Evolutionary conservation across 306 rosid genomes (phyloP).

Genomic region (Quercus suber): DNA sequence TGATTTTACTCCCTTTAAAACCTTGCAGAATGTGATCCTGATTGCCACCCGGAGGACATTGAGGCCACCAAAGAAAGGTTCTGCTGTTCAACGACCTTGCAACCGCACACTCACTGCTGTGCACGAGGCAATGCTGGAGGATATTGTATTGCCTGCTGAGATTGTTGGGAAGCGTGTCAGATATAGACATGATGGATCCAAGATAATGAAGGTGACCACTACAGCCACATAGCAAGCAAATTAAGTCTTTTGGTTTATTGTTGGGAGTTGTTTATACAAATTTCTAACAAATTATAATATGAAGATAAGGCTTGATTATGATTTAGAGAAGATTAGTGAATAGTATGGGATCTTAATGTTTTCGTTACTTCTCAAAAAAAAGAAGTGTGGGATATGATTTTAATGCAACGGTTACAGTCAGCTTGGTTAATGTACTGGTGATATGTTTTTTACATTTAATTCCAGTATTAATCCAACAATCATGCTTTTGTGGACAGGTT

Average conservation of each 20-base stretch:
- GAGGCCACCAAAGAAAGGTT: slow-evolving; percentile 91
- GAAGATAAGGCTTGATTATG: background rate
- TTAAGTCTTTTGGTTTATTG: background rate
- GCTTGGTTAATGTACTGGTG: background rate
- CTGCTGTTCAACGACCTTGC: slow-evolving; percentile 84
- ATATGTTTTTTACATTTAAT: background rate
- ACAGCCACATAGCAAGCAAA: background rate
- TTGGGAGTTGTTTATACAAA: background rate
- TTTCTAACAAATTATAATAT: background rate
- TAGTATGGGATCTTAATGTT: background rate
- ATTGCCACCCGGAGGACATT: slow-evolving; percentile 76
- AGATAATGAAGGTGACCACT: slow-evolving; percentile 67
- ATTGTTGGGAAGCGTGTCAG: slow-evolving; percentile 84
- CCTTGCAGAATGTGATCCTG: slow-evolving; percentile 62
- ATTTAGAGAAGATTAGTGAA: background rate
- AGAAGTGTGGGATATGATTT: background rate
- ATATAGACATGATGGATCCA: slow-evolving; percentile 74
- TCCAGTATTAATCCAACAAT: background rate
- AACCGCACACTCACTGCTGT: slow-evolving; percentile 86
- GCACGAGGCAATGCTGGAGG: slow-evolving; percentile 87
- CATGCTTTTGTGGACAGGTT: slow-evolving; percentile 35
- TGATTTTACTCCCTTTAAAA: background rate
- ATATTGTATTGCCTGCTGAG: slow-evolving; percentile 86
- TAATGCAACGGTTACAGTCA: background rate
- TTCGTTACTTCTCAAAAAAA: too few relatives aligned